Evolutionary conservation across 108 stramenopile genomes (phyloP), one percentile per base, ranked within the genome.

Genomic region (Nannochloropsis oceanica): DNA sequence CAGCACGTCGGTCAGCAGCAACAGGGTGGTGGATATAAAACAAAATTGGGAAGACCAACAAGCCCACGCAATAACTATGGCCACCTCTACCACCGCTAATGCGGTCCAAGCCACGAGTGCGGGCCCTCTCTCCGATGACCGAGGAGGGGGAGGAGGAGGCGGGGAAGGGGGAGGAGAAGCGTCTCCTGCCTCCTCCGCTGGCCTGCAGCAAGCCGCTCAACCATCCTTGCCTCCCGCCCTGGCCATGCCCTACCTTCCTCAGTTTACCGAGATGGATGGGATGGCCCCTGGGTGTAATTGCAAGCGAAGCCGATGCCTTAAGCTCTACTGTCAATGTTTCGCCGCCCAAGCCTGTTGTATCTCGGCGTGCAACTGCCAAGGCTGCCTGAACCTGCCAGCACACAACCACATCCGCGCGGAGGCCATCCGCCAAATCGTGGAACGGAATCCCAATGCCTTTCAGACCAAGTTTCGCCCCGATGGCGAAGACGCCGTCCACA

Each of bases 311-410:
- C 92, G 93, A 84, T 99, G 98, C 87, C 93, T 99, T 73, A 99
- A 99, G 91, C 90, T 97, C 27, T 99, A 99, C 90, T 98, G 97
- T 89, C 95, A 97, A 87, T 98, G 97, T 85, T 98, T 98, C 86
- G 94, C 95, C 22, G 87, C 90, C 79, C 91, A 94, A 84, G 87
- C 88, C 79, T 59, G 81, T n/a, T 96, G 96, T 89, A 85, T 92
- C 59, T 34, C 50, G 1, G n/a, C 86, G 26, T 99, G 99, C 91
- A 95, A 95, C 44, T 99, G 99, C 87, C 50, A 90, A 83, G 84
- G 81, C 80, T 97, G 96, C 87, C 84, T 89, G 84, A 96, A 96
- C 87, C 93, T 86, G 22, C 84, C 85, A 0, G 82, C 81, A 12
- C 89, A 94, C 83, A 94, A 92, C 42, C 86, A 87, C 26, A 92